Conservation (phyloP, 139 green algal genomes). For the Chlamydomonas sphaeroides region DNA sequence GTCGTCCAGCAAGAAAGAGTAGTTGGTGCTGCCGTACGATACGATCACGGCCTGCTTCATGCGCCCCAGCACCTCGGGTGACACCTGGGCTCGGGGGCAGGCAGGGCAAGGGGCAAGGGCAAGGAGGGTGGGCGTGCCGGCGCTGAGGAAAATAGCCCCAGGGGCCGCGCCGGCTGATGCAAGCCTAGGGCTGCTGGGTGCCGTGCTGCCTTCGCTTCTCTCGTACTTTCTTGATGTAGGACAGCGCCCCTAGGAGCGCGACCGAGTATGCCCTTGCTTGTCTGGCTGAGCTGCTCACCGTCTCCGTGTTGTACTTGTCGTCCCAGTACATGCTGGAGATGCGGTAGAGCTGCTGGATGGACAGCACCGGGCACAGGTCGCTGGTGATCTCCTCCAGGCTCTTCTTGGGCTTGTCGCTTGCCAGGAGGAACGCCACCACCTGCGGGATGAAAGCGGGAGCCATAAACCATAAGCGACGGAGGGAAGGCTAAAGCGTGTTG, state of each 20-base stretch:
- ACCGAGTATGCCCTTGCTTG: too few species aligned
- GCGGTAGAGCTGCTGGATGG: conserved; percentile 97
- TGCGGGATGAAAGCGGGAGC: conserved; percentile 37
- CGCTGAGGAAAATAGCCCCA: too few species aligned
- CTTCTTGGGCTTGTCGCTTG: conserved; percentile 97
- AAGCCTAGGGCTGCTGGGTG: not conserved
- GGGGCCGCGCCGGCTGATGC: not conserved
- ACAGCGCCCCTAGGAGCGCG: not conserved
- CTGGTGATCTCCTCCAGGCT: conserved; percentile 92
- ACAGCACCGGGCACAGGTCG: conserved; percentile 94
- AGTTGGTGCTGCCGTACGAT: conserved; percentile 63
- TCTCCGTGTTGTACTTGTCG: conserved; percentile 95
- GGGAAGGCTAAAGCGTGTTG: too few species aligned
- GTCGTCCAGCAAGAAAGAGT: conserved; percentile 98
- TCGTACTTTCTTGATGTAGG: not conserved
- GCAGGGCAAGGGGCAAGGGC: not conserved
- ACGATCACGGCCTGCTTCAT: conserved; percentile 95
- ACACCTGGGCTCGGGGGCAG: conserved; percentile 25
- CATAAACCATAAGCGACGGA: too few species aligned
- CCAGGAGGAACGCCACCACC: conserved; percentile 94
- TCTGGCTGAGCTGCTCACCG: conserved; percentile 68
- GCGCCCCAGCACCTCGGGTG: conserved; percentile 73
- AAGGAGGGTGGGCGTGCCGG: not conserved
- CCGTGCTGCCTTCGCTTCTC: not conserved
- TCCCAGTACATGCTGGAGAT: conserved; percentile 99